Evolutionary conservation across 2,329 filamentous ascomycete species (phyloP).

Genomic region (Arthrobotrys sinensis): DNA sequence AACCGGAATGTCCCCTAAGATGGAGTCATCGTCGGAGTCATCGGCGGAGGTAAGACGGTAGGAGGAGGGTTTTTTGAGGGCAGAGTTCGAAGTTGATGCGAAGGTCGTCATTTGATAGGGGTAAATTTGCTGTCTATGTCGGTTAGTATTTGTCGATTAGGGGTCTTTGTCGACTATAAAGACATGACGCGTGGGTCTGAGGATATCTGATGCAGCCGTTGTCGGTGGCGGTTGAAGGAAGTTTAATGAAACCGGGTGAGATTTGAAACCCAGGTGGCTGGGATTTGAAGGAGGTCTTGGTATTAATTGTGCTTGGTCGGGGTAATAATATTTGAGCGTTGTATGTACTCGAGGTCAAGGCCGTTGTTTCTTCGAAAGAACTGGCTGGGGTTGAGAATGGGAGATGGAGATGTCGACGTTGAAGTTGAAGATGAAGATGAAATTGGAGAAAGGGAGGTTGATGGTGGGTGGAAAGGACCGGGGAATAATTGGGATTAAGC

Average conservation of each 20-base stretch:
- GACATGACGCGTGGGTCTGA: constrained; percentile 54
- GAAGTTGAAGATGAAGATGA: constrained; percentile 16
- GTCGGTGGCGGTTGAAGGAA: constrained; percentile 24
- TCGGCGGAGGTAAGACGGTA: constrained; percentile 48
- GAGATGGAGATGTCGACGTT: neutral
- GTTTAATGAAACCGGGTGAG: constrained; percentile 23
- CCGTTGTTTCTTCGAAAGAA: constrained; percentile 27
- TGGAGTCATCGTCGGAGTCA: constrained; percentile 56
- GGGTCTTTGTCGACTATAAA: constrained; percentile 54
- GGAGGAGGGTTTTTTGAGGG: constrained; percentile 57
- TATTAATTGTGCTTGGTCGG: constrained; percentile 15
- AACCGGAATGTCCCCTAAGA: constrained; percentile 55
- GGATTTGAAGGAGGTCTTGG: constrained; percentile 5
- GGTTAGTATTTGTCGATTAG: constrained; percentile 29
- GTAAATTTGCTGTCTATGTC: constrained; percentile 34
- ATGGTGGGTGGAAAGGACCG: constrained; percentile 24
- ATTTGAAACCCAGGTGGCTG: constrained; percentile 23
- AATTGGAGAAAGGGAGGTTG: constrained; percentile 21
- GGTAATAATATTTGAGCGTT: constrained; percentile 1
- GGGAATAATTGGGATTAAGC: constrained; percentile 42
- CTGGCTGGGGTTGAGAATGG: constrained; percentile 6
- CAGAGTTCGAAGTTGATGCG: constrained; percentile 29
- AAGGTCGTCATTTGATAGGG: constrained; percentile 53
- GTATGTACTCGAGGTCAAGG: neutral
- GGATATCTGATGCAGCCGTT: constrained; percentile 7